Base-by-base conservation (phyloP, 306 rosid genomes). In the Medicago arabica region DNA sequence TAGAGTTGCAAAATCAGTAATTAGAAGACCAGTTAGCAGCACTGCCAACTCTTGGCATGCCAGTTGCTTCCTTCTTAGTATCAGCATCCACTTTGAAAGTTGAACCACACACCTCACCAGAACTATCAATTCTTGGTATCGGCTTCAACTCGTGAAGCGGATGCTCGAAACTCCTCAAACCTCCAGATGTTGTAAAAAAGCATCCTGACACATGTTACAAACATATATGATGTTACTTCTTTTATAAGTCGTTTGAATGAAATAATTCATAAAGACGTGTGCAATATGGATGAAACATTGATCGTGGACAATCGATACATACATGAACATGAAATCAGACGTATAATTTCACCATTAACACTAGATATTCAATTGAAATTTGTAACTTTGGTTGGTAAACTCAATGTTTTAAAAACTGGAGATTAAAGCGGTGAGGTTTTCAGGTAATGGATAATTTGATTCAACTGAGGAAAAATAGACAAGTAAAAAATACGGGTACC, bases 41-140 rank as follows among this genome's bases (percentile, higher is more conserved):
- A 85, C 99, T 92, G 67, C 97, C 99, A 53, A 95, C 98, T 80
- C 99, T 86, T 1, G 99, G 97, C 88, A 95, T 92, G 75, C 99
- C 97, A 46, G 81, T 63, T 31, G 76, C 23, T 80, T 92, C 99
- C 87, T 92, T 95, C 68, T 89, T 87, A 38, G 86, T 67, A 9
- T 85, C 86, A 1, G 82, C 88, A 76, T 95, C 98, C 64, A 95
- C 99, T 69, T 87, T 80, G 89, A 92, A 95, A 69, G 67, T 92
- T 9, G 93, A 86, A 83, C 99, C 99, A 10, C 93, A 92, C 53
- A 92, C 79, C 75, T 95, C 65, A 54, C 99, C 99, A 0, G 96
- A 89, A 78, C 98, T 92, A 84, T 92, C 99, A 69, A 90, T 89
- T 86, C 98, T 88, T 13, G 99, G 99, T 65, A 95, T 84, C 2